Percentiles rank a stretch among this genome's conserved stretches.
Evolutionary conservation across 2,329 filamentous ascomycete genomes (phyloP).

Genomic region (Orbilia javanica): DNA sequence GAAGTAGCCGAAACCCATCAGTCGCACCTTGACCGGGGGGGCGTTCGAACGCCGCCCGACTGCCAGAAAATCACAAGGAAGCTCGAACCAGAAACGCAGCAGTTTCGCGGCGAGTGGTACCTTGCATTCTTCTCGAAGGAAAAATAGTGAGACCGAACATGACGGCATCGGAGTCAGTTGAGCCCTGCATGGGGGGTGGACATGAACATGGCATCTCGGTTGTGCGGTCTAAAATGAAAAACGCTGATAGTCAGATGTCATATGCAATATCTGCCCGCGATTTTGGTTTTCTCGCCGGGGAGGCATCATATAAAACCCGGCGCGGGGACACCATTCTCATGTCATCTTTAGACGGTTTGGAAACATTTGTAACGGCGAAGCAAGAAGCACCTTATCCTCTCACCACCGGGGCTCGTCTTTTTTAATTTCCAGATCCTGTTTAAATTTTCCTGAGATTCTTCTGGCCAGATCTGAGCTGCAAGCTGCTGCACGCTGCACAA

Average conservation of each 20-base stretch:
- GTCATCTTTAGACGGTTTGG: slow-evolving; percentile 30
- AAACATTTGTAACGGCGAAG: slow-evolving; percentile 8
- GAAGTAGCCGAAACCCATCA: slow-evolving; percentile 45
- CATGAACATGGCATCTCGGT: slow-evolving; percentile 54
- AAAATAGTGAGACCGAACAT: slow-evolving; percentile 21
- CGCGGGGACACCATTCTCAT: slow-evolving; percentile 50
- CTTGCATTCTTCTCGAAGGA: slow-evolving; percentile 45
- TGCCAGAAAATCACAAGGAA: slow-evolving; percentile 39
- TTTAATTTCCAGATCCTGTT: slow-evolving; percentile 12
- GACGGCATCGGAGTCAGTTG: slow-evolving; percentile 47
- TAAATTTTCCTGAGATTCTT: slow-evolving; percentile 25
- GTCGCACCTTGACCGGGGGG: slow-evolving; percentile 48
- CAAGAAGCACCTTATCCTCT: slow-evolving; percentile 44
- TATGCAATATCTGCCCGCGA: background rate
- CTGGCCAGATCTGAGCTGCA: slow-evolving; percentile 17
- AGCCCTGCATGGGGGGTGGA: slow-evolving; percentile 41
- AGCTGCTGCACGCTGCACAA: background rate
- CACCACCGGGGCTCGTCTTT: slow-evolving; percentile 23
- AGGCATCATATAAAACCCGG: slow-evolving; percentile 42
- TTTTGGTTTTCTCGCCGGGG: background rate
- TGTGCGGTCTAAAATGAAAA: slow-evolving; percentile 48
- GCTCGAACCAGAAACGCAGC: background rate
- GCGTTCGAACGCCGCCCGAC: slow-evolving; percentile 44
- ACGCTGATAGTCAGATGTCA: slow-evolving; percentile 50
- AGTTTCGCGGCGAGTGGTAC: slow-evolving; percentile 30